Conservation (phyloP, 805 yeast genomes). For the Kuraishia floccosa region DNA sequence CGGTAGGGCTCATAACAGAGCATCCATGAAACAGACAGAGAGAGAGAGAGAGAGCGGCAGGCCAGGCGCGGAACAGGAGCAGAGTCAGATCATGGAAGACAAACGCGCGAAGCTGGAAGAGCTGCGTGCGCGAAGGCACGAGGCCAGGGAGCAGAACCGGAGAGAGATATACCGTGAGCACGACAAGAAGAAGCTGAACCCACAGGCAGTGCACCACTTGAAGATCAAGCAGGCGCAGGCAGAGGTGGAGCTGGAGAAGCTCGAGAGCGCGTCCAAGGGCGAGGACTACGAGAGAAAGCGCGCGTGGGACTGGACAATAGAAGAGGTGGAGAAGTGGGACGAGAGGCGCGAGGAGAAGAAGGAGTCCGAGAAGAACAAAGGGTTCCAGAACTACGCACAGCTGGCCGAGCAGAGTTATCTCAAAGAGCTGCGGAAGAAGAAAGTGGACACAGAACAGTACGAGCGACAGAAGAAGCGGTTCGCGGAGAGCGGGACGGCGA, state of each 20-base stretch:
- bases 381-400: slow-evolving; percentile 36
- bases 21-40: no score
- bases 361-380: slow-evolving; percentile 18
- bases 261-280: slow-evolving; percentile 23
- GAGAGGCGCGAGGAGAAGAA: slow-evolving; percentile 19
- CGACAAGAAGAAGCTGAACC: slow-evolving; percentile 12
- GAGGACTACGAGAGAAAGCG: slow-evolving; percentile 28
- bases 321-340: slow-evolving; percentile 58
- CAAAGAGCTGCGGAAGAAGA: slow-evolving; percentile 32
- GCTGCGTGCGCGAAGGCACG: no score
- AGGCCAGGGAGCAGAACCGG: slow-evolving; percentile 15
- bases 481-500: slow-evolving; percentile 10
- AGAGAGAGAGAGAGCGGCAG: slow-evolving; percentile 18
- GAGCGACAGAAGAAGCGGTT: slow-evolving; percentile 20
- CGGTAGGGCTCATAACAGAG: no score
- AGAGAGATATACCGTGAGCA: slow-evolving; percentile 25
- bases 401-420: slow-evolving; percentile 52
- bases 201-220: slow-evolving; percentile 12
- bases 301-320: slow-evolving; percentile 48
- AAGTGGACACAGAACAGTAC: slow-evolving; percentile 30
- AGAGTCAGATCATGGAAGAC: no score
- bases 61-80: no score
- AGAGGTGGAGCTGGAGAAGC: slow-evolving; percentile 22
- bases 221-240: slow-evolving; percentile 23
- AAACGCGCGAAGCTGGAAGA: no score